These are phyloP conservation scores for Jatropha multifida DNA, from an alignment of 441 rosid species.

Conservation along the genomic window DNA sequence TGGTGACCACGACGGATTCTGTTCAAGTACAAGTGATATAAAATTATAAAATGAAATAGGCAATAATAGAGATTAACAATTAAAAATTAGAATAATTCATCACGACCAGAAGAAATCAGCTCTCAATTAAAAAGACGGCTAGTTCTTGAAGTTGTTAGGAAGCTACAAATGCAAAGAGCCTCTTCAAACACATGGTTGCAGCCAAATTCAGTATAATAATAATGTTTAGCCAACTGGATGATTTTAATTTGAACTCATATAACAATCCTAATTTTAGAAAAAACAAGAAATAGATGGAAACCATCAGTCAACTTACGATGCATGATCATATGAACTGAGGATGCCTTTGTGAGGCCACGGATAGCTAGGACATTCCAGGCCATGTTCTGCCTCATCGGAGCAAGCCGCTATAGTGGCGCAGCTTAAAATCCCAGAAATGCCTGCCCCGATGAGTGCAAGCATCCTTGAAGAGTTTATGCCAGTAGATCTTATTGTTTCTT, in stretches of 20 bases:
- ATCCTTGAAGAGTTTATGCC: conserved; percentile 57
- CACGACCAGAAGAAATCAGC: neutral
- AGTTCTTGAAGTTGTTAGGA: neutral
- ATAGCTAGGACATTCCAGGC: conserved; percentile 69
- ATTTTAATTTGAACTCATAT: neutral
- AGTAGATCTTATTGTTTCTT: conserved; percentile 34
- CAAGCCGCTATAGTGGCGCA: conserved; percentile 72
- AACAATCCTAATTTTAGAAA: neutral
- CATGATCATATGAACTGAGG: conserved; percentile 94
- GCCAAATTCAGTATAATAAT: neutral
- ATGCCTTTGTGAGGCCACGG: conserved; percentile 99
- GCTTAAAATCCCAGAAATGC: conserved; percentile 70
- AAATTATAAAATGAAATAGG: neutral
- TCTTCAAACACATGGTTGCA: neutral
- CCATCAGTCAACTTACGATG: conserved; percentile 64
- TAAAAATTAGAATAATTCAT: neutral
- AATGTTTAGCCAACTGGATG: neutral
- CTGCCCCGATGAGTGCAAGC: conserved; percentile 76
- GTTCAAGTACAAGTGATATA: conserved; percentile 11
- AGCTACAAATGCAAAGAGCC: neutral
- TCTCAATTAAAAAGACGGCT: neutral
- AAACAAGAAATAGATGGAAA: neutral
- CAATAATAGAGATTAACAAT: neutral
- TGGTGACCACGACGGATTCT: conserved; percentile 99
- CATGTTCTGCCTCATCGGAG: conserved; percentile 95